Evolutionary conservation across 2,329 filamentous ascomycete genomes (phyloP).

Genomic region (Apiospora phragmitis): DNA sequence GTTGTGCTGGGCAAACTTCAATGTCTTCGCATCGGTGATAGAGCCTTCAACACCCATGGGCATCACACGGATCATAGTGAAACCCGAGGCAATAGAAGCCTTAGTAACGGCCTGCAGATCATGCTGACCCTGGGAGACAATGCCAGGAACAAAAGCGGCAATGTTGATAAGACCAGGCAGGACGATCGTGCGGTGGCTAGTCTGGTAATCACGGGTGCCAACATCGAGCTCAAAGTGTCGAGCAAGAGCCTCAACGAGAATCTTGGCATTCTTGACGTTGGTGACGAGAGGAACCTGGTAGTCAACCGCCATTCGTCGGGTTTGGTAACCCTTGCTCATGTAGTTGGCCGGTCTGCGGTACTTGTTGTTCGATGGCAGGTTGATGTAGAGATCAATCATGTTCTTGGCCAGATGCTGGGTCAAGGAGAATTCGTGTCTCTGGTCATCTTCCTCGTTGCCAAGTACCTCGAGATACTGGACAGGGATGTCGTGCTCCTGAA

Average conservation of each 20-base stretch:
- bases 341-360: conserved; percentile 97
- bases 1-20: conserved; percentile 72
- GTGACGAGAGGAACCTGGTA: conserved; percentile 96
- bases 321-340: conserved; percentile 97
- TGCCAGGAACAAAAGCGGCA: conserved; percentile 76
- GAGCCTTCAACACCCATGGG: conserved; percentile 72
- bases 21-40: conserved; percentile 69
- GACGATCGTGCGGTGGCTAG: conserved; percentile 75
- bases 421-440: conserved; percentile 94
- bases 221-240: conserved; percentile 86
- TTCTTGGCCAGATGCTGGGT: conserved; percentile 97
- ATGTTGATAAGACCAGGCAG: conserved; percentile 78
- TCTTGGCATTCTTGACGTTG: conserved; percentile 99
- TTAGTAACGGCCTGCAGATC: conserved; percentile 72
- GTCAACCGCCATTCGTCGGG: conserved; percentile 95
- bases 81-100: conserved; percentile 72
- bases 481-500: conserved; percentile 87
- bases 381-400: conserved; percentile 98
- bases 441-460: conserved; percentile 73
- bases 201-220: conserved; percentile 84
- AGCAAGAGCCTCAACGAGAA: conserved; percentile 90
- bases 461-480: conserved; percentile 94
- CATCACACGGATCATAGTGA: conserved; percentile 80
- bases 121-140: conserved; percentile 62
- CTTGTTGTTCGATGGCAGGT: conserved; percentile 96